Evolutionary conservation across 2,329 filamentous ascomycete genomes (phyloP).

Genomic region (Lecanosticta acicola): DNA sequence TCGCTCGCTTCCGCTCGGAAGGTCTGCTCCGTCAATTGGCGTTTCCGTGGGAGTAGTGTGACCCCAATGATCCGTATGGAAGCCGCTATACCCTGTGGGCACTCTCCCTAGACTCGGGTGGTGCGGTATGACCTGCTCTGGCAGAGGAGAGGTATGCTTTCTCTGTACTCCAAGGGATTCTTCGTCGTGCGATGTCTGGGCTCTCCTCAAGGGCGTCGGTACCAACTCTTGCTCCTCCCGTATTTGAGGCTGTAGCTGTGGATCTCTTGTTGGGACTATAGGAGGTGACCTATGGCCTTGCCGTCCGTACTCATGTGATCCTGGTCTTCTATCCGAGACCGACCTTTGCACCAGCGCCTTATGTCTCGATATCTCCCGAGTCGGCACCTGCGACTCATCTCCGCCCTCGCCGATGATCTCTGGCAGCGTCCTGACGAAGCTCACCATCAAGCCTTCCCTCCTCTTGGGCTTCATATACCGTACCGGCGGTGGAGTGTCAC

Average conservation of each 20-base stretch:
- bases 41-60: slow-evolving; percentile 6
- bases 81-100: slow-evolving; percentile 24
- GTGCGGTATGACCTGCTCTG: slow-evolving; percentile 10
- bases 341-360: slow-evolving; percentile 37
- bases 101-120: slow-evolving; percentile 20
- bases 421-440: slow-evolving; percentile 66
- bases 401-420: slow-evolving; percentile 87
- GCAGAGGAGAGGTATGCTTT: slow-evolving; percentile 20
- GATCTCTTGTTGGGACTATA: slow-evolving; percentile 5
- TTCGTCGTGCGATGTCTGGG: slow-evolving; percentile 24
- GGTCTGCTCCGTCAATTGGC: slow-evolving; percentile 2
- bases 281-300: slow-evolving; percentile 14
- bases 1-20: slow-evolving; percentile 5
- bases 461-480: slow-evolving; percentile 35
- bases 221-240: slow-evolving; percentile 13
- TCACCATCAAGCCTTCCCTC: slow-evolving; percentile 66
- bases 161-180: slow-evolving; percentile 23
- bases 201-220: slow-evolving; percentile 18
- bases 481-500: slow-evolving; percentile 8
- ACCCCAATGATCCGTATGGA: slow-evolving; percentile 1
- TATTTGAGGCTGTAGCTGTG: slow-evolving; percentile 1
- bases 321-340: slow-evolving; percentile 25
- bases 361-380: slow-evolving; percentile 62
- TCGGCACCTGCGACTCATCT: slow-evolving; percentile 71
- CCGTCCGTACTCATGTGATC: slow-evolving; percentile 4